Conservation (phyloP, 208 protist genomes). For the Crithidia acanthocephali region DNA sequence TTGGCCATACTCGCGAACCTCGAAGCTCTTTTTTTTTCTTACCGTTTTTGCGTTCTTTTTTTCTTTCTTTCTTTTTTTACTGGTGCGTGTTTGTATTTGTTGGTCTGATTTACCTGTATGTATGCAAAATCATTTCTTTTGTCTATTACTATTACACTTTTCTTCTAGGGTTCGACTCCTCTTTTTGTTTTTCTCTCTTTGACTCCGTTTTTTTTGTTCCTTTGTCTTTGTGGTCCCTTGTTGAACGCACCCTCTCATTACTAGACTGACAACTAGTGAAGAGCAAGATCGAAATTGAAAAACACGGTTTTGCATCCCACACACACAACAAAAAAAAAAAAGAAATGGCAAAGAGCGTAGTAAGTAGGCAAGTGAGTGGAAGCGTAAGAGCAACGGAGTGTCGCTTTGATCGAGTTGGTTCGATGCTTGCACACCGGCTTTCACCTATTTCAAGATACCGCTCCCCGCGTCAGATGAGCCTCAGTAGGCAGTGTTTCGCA, state of each 20-base stretch:
- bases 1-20: no score
- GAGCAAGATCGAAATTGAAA: neutral
- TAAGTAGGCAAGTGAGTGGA: no score
- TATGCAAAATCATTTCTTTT: slow-evolving; percentile 17
- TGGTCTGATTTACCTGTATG: slow-evolving; percentile 3
- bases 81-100: neutral
- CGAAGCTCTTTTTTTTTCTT: neutral
- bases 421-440: no score
- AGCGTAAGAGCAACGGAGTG: no score
- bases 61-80: neutral
- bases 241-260: neutral
- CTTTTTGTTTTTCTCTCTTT: neutral
- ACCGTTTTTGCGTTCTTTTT: slow-evolving; percentile 5
- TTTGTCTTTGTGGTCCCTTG: slow-evolving; percentile 1
- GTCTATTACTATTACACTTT: slow-evolving; percentile 14
- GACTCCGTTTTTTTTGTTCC: slow-evolving; percentile 1
- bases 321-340: neutral
- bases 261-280: slow-evolving; percentile 3
- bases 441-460: no score
- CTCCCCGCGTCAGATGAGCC: no score
- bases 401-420: no score
- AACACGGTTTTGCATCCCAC: neutral
- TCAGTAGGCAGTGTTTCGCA: no score
- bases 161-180: neutral
- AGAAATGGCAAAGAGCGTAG: neutral